A percentile compares a stretch with the other conserved stretches of the same genome.
These are phyloP conservation scores for Thermothelomyces thermophilus DNA, from an alignment of 2,329 filamentous ascomycete species.

Conservation along the genomic window DNA sequence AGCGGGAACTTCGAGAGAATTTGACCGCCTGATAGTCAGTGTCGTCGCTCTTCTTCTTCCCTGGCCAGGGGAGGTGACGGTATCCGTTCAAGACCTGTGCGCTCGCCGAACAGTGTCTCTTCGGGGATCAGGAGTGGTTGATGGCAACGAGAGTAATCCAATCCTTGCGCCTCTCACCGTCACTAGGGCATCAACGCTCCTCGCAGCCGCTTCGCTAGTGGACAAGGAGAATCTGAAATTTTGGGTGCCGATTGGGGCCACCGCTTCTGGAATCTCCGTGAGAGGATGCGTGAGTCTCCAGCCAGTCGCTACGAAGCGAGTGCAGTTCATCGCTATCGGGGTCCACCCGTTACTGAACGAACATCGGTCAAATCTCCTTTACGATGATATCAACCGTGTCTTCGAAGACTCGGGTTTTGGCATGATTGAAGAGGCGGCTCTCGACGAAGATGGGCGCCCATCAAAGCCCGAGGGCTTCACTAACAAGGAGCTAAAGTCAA, in stretches of 20 bases:
- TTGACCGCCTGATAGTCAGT: constrained; percentile 54
- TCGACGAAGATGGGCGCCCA: constrained; percentile 31
- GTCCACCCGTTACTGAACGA: constrained; percentile 56
- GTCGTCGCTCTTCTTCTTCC: constrained; percentile 63
- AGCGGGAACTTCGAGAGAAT: constrained; percentile 52
- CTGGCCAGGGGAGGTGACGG: constrained; percentile 50
- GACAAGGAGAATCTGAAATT: constrained; percentile 42
- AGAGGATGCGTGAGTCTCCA: constrained; percentile 64
- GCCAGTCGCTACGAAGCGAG: constrained; percentile 62
- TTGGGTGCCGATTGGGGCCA: constrained; percentile 69
- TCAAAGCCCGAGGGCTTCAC: constrained; percentile 43
- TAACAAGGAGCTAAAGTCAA: constrained; percentile 44
- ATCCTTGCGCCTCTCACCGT: constrained; percentile 17
- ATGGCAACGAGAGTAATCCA: background rate
- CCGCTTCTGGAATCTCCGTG: constrained; percentile 54
- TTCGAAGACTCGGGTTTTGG: constrained; percentile 78
- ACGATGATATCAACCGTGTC: constrained; percentile 68
- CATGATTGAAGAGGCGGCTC: constrained; percentile 41
- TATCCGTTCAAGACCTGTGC: constrained; percentile 52
- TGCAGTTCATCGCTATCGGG: constrained; percentile 78
- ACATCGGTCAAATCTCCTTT: constrained; percentile 58
- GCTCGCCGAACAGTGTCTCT: constrained; percentile 35
- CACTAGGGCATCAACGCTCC: constrained; percentile 40
- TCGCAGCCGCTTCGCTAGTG: constrained; percentile 61
- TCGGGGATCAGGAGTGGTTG: constrained; percentile 22